phyloP scores from a whole-genome alignment of 1,284 basidiomycete genomes.

The Melampsora americana region DNA sequence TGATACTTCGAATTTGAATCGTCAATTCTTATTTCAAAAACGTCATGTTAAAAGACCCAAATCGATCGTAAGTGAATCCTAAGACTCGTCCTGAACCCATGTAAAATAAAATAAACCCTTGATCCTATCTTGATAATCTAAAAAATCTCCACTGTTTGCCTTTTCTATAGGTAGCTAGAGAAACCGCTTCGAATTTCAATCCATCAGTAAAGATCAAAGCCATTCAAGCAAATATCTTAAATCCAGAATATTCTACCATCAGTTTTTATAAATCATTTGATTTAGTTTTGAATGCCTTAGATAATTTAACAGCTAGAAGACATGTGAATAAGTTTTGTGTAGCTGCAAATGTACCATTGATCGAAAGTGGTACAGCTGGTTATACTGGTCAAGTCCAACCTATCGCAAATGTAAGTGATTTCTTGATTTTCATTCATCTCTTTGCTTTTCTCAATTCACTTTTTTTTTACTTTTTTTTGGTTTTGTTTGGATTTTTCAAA shows the following conservation, averaged over 20 bases:
- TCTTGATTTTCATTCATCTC: slow-evolving; percentile 6
- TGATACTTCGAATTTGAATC: slow-evolving; percentile 94
- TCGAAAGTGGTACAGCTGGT: slow-evolving; percentile 95
- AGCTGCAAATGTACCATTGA: slow-evolving; percentile 80
- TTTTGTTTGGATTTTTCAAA: not conserved
- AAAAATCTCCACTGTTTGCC: not conserved
- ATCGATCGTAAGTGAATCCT: slow-evolving; percentile 63
- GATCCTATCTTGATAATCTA: no score
- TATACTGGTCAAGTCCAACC: slow-evolving; percentile 73
- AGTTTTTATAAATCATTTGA: slow-evolving; percentile 86
- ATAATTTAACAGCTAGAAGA: slow-evolving; percentile 86
- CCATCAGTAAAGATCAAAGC: slow-evolving; percentile 82
- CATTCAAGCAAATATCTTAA: slow-evolving; percentile 93
- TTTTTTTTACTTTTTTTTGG: not conserved
- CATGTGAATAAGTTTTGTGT: slow-evolving; percentile 98
- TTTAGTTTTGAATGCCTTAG: slow-evolving; percentile 90
- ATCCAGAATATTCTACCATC: slow-evolving; percentile 75
- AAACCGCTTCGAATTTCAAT: slow-evolving; percentile 85
- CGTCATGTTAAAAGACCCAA: slow-evolving; percentile 97
- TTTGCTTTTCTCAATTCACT: not conserved
- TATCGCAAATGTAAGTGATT: slow-evolving; percentile 63
- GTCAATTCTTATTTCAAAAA: slow-evolving; percentile 96
- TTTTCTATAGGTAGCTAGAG: slow-evolving; percentile 69
- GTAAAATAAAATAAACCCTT: no score
- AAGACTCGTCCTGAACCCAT: slow-evolving; percentile 7